Conservation (phyloP, 1,284 basidiomycete species). For the Coniferiporia sulphurascens region DNA sequence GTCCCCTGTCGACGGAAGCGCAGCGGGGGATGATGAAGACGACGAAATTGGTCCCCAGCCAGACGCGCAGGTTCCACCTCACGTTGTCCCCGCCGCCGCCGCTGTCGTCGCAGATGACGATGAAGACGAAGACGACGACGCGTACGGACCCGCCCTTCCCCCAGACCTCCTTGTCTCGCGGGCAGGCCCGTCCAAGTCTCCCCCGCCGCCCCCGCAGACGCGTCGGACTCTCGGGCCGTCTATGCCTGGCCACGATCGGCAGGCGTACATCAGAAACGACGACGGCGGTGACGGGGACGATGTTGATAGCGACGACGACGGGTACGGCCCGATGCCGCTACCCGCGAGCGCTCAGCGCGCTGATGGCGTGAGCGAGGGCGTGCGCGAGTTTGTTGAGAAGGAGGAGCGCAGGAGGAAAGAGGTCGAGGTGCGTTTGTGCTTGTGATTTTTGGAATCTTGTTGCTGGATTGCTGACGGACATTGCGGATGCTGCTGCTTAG, state of each 20-base stretch:
- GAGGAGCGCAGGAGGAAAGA: conserved; percentile 71
- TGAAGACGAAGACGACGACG: conserved; percentile 54
- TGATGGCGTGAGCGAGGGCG: conserved; percentile 48
- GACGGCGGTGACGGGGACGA: too few relatives aligned
- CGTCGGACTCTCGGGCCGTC: conserved; percentile 35
- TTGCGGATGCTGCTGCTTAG: conserved; percentile 33
- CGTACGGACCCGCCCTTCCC: conserved; percentile 59
- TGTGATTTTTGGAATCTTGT: not conserved
- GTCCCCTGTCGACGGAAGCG: too few relatives aligned
- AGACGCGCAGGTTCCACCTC: conserved; percentile 43
- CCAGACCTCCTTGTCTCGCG: conserved; percentile 50
- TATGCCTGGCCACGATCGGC: conserved; percentile 28
- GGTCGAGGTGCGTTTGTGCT: conserved; percentile 46
- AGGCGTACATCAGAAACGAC: conserved; percentile 18
- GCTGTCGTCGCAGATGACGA: conserved; percentile 22
- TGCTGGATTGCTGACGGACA: not conserved
- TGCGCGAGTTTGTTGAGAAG: conserved; percentile 73
- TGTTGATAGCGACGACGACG: conserved; percentile 68
- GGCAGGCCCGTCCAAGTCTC: conserved; percentile 22
- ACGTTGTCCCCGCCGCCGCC: conserved; percentile 6
- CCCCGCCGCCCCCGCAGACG: conserved; percentile 14
- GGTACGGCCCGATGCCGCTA: conserved; percentile 72
- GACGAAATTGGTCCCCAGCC: conserved; percentile 22
- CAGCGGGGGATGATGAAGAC: not conserved
- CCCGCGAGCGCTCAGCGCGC: conserved; percentile 36